phyloP scores from a whole-genome alignment of 1,139 yeast species.

The Ashbya aceris region DNA sequence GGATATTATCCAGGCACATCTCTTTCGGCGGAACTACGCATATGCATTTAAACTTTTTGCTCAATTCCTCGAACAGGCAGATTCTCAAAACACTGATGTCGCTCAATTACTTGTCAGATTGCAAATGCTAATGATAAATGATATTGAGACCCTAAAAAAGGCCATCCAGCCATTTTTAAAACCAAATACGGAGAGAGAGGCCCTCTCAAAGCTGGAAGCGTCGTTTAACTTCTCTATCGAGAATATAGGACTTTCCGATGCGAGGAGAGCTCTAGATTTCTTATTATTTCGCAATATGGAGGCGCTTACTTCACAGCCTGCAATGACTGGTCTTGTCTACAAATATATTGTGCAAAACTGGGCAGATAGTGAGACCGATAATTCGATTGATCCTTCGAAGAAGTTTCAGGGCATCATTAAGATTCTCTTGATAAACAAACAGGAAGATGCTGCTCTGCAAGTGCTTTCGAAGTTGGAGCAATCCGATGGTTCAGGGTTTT shows the following conservation, averaged over 20 bases:
- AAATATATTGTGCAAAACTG: conserved; percentile 6
- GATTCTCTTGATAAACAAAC: conserved; percentile 12
- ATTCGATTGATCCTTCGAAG: conserved; percentile 7
- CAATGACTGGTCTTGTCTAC: conserved; percentile 11
- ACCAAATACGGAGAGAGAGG: conserved; percentile 5
- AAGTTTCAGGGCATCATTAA: conserved; percentile 12
- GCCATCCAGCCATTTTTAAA: conserved; percentile 11
- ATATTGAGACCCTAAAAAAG: conserved; percentile 12
- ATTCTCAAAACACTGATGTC: conserved; percentile 8
- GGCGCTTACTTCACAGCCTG: conserved; percentile 10
- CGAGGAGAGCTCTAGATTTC: conserved; percentile 7
- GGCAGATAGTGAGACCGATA: conserved; percentile 3
- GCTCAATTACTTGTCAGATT: conserved; percentile 11
- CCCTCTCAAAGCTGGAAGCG: conserved; percentile 8
- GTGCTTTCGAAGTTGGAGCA: conserved; percentile 16
- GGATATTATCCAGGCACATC: conserved; percentile 16
- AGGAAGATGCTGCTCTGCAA: conserved; percentile 14
- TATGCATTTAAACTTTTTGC: conserved; percentile 14
- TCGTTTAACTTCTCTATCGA: conserved; percentile 11
- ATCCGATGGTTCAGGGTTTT: conserved; percentile 5
- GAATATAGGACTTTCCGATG: conserved; percentile 7
- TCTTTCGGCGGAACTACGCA: conserved; percentile 12
- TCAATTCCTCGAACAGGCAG: conserved; percentile 10
- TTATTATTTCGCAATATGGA: conserved; percentile 13
- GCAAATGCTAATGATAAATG: conserved; percentile 18